These are phyloP conservation scores for Diversispora eburnea DNA, from an alignment of 192 early-diverging fungal genomes.

Conservation along the genomic window DNA sequence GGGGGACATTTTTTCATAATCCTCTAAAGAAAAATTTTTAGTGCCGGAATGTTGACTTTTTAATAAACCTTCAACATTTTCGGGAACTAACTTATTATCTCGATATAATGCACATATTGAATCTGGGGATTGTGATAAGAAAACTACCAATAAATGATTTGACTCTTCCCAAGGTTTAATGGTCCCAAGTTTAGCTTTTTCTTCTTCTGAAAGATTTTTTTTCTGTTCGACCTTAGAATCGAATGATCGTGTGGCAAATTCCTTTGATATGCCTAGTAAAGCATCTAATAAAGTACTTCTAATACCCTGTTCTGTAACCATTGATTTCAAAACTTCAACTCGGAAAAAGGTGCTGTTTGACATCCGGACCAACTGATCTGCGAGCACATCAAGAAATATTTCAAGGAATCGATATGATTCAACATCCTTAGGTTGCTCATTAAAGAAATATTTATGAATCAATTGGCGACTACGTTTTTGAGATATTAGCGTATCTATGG, in stretches of 20 bases:
- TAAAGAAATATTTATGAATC: conserved; percentile 26
- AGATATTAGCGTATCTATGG: neutral
- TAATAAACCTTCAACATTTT: conserved; percentile 26
- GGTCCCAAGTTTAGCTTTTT: neutral
- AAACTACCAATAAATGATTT: conserved; percentile 29
- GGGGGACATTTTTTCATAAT: conserved; percentile 15
- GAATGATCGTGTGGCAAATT: conserved; percentile 24
- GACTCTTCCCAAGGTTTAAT: conserved; percentile 26
- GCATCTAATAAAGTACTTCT: conserved; percentile 23
- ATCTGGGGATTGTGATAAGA: conserved; percentile 26
- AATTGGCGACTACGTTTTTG: neutral
- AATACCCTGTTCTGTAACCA: conserved; percentile 11
- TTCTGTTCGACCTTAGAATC: neutral
- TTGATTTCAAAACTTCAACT: conserved; percentile 23
- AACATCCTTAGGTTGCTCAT: conserved; percentile 3
- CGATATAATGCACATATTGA: conserved; percentile 26
- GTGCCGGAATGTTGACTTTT: conserved; percentile 11
- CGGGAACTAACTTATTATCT: conserved; percentile 9
- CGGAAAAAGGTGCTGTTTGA: conserved; percentile 25
- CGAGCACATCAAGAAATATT: conserved; percentile 29
- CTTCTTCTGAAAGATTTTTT: neutral
- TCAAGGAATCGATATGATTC: conserved; percentile 27
- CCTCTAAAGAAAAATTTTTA: neutral
- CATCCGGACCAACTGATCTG: conserved; percentile 31
- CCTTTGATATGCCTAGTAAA: conserved; percentile 22